These are phyloP conservation scores for Immersiella caudata DNA, from an alignment of 495 filamentous ascomycete species.

Conservation along the genomic window DNA sequence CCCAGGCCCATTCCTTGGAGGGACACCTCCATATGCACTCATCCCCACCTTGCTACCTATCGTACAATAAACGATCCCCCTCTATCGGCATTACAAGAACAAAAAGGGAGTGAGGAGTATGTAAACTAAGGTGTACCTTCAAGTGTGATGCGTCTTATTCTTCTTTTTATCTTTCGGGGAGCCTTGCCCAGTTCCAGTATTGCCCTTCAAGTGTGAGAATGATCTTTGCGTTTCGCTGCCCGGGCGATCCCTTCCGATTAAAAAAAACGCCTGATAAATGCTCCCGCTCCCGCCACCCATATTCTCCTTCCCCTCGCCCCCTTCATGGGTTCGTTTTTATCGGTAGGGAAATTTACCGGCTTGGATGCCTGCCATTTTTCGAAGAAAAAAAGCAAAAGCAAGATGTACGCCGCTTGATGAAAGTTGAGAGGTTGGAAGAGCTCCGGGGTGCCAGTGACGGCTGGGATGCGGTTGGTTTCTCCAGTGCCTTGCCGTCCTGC, in stretches of 20 bases:
- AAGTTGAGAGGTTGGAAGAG: not conserved
- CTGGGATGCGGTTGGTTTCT: not conserved
- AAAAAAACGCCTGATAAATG: slow-evolving; percentile 1
- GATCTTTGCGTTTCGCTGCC: not conserved
- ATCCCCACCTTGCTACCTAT: not conserved
- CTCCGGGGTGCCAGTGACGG: not conserved
- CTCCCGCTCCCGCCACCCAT: not conserved
- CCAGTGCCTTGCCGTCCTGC: not conserved
- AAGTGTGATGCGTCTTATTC: not conserved
- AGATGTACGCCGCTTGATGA: not conserved
- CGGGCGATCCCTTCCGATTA: not conserved
- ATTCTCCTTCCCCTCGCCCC: not conserved
- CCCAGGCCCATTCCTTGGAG: not conserved
- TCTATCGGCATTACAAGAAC: slow-evolving; percentile 4
- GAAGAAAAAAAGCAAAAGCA: not conserved
- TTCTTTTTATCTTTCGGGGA: not conserved
- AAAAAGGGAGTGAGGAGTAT: slow-evolving; percentile 9
- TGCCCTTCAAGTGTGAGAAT: too few species aligned
- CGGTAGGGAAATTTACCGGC: slow-evolving; percentile 7
- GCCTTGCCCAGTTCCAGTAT: not conserved
- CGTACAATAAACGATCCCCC: not conserved
- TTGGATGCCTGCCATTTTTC: too few species aligned
- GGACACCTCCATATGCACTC: not conserved
- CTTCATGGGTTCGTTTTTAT: not conserved
- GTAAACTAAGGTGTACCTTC: slow-evolving; percentile 3